A percentile compares a stretch with the other conserved stretches of the same genome.
Conservation (phyloP, 2,329 filamentous ascomycete species). For the Venturiaceae sp. region DNA sequence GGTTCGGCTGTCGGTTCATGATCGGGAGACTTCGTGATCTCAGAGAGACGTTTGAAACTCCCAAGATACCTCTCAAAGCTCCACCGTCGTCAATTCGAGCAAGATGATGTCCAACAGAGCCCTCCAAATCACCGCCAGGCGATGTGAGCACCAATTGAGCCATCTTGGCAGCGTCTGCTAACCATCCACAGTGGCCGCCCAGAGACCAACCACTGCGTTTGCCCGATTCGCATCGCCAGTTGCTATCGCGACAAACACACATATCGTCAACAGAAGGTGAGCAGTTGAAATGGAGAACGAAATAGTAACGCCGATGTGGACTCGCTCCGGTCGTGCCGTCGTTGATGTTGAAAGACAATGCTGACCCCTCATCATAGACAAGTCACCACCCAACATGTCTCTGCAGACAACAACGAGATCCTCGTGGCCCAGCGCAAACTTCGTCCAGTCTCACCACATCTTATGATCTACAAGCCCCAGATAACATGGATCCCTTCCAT, state of each 20-base stretch:
- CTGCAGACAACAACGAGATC: slow-evolving; percentile 30
- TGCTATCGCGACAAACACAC: slow-evolving; percentile 7
- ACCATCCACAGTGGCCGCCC: slow-evolving; percentile 1
- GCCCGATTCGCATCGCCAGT: slow-evolving; percentile 6
- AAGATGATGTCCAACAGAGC: slow-evolving; percentile 4
- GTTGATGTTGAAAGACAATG: not conserved
- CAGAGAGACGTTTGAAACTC: not conserved
- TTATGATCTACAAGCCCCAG: slow-evolving; percentile 75
- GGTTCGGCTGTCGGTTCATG: not conserved
- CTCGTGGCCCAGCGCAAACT: slow-evolving; percentile 71
- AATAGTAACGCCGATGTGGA: not conserved
- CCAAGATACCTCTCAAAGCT: not conserved
- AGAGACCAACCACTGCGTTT: slow-evolving; percentile 3
- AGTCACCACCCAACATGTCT: slow-evolving; percentile 4
- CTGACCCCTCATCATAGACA: slow-evolving; percentile 1
- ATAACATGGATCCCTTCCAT: slow-evolving; percentile 74
- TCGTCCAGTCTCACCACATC: slow-evolving; percentile 77
- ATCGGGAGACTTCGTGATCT: not conserved
- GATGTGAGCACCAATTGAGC: not conserved
- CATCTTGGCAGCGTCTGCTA: not conserved
- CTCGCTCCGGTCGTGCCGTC: not conserved
- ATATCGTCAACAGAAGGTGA: slow-evolving; percentile 6
- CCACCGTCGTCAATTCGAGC: not conserved
- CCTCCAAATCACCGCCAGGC: slow-evolving; percentile 1
- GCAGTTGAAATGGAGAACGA: not conserved